A percentile compares a stretch with the other conserved stretches of the same genome.
Conservation (phyloP, 352 stramenopile species). For the Phytophthora melonis region DNA sequence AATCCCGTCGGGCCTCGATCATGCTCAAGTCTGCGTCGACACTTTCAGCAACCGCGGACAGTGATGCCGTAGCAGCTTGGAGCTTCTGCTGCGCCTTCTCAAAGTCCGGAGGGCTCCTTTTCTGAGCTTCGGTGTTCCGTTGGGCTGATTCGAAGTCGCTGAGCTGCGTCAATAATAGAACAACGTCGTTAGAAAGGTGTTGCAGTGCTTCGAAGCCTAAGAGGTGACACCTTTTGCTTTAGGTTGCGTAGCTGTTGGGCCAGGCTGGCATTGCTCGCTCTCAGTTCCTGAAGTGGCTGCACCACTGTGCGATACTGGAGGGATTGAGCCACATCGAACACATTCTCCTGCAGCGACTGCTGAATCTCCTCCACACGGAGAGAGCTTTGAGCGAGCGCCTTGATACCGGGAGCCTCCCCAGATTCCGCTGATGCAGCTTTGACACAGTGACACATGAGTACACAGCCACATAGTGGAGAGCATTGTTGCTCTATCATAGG, state of each 20-base stretch:
- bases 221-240: constrained; percentile 51
- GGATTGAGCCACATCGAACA: constrained; percentile 54
- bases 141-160: constrained; percentile 81
- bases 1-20: constrained; percentile 64
- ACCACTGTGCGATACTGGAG: constrained; percentile 56
- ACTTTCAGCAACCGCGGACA: constrained; percentile 64
- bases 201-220: not conserved
- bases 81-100: constrained; percentile 74
- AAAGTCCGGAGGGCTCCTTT: constrained; percentile 67
- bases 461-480: not conserved
- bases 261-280: constrained; percentile 46
- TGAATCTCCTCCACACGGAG: constrained; percentile 67
- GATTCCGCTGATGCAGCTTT: constrained; percentile 19
- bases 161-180: constrained; percentile 39
- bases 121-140: constrained; percentile 68
- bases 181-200: constrained; percentile 1
- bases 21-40: constrained; percentile 75
- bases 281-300: constrained; percentile 55
- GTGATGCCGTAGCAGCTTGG: constrained; percentile 50
- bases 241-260: constrained; percentile 59
- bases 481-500: too few species aligned
- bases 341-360: constrained; percentile 60
- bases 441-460: constrained; percentile 9
- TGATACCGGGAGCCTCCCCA: constrained; percentile 26
- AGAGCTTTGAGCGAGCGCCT: constrained; percentile 58